These are phyloP conservation scores for Porphyrellus cyaneotinctus DNA, from an alignment of 768 basidiomycete species.

Conservation along the genomic window DNA sequence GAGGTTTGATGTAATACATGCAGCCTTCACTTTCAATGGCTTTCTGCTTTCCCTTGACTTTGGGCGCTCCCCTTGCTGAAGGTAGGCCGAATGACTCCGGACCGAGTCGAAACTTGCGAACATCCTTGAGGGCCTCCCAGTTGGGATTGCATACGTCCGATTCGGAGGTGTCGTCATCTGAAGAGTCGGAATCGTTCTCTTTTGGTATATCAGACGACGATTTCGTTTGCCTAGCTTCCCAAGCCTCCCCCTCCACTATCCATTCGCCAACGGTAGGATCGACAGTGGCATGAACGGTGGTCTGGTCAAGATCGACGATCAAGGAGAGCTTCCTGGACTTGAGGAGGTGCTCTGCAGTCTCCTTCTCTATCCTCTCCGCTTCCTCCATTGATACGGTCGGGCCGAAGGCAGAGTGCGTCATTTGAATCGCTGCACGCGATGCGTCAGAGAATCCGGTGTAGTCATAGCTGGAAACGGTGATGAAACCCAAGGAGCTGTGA, in stretches of 20 bases:
- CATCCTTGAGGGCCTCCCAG: constrained; percentile 87
- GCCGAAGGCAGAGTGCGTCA: constrained; percentile 90
- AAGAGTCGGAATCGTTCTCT: constrained; percentile 29
- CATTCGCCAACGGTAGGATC: constrained; percentile 99
- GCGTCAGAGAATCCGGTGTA: constrained; percentile 87
- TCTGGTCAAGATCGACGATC: constrained; percentile 98
- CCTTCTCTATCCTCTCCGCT: constrained; percentile 82
- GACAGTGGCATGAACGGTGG: constrained; percentile 96
- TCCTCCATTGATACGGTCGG: constrained; percentile 91
- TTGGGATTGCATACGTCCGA: constrained; percentile 83
- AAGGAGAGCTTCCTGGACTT: constrained; percentile 78
- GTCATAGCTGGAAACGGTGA: constrained; percentile 50
- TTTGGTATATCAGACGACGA: constrained; percentile 35
- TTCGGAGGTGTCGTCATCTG: constrained; percentile 38
- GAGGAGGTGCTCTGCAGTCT: constrained; percentile 76
- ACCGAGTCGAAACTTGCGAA: constrained; percentile 81
- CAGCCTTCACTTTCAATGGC: constrained; percentile 74
- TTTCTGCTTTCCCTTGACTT: constrained; percentile 57
- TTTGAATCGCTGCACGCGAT: constrained; percentile 83
- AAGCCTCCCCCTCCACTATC: constrained; percentile 81
- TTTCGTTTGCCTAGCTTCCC: constrained; percentile 60
- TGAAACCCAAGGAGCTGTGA: constrained; percentile 8
- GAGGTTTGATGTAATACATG: constrained; percentile 97
- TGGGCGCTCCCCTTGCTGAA: constrained; percentile 36
- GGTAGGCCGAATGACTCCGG: constrained; percentile 65